Percentiles rank a stretch among this genome's conserved stretches.
Evolutionary conservation across 441 rosid genomes (phyloP).

Genomic region (Euphorbia schlechtendalii): DNA sequence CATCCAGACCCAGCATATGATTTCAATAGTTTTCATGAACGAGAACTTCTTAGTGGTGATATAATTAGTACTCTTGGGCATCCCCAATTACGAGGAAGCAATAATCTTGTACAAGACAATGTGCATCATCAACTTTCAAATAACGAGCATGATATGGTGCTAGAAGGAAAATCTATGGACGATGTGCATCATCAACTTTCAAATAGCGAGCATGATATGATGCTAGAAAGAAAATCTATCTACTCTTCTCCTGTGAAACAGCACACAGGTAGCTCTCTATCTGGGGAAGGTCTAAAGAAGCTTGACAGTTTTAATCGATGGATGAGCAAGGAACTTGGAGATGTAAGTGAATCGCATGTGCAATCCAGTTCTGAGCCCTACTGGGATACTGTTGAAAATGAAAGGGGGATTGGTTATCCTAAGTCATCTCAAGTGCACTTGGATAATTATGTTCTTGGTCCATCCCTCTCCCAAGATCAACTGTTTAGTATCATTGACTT

Average conservation of each 20-base stretch:
- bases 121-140: conserved; percentile 21
- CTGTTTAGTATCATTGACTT: conserved; percentile 72
- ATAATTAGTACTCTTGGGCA: conserved; percentile 20
- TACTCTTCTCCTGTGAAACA: conserved; percentile 41
- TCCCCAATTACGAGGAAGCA: conserved; percentile 12
- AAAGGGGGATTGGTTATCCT: conserved; percentile 43
- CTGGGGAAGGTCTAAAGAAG: conserved; percentile 64
- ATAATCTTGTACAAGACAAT: conserved; percentile 19
- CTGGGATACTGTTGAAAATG: conserved; percentile 65
- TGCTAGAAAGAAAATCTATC: conserved; percentile 42
- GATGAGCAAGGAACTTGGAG: conserved; percentile 93
- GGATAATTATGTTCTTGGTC: conserved; percentile 48
- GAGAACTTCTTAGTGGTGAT: conserved; percentile 29
- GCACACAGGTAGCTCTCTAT: conserved; percentile 38
- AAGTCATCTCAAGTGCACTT: conserved; percentile 42
- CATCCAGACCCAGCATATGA: conserved; percentile 32
- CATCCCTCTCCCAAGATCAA: conserved; percentile 73
- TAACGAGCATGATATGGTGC: conserved; percentile 26
- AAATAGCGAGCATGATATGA: conserved; percentile 28
- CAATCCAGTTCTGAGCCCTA: conserved; percentile 49
- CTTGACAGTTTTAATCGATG: conserved; percentile 88
- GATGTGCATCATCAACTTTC: conserved; percentile 20
- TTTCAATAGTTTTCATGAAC: conserved; percentile 32
- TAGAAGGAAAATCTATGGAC: conserved; percentile 43
- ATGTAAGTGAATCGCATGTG: conserved; percentile 53